Percentiles rank a stretch among this genome's conserved stretches.
Conservation (phyloP, 108 stramenopile genomes). For the Discostella pseudostelligera region DNA sequence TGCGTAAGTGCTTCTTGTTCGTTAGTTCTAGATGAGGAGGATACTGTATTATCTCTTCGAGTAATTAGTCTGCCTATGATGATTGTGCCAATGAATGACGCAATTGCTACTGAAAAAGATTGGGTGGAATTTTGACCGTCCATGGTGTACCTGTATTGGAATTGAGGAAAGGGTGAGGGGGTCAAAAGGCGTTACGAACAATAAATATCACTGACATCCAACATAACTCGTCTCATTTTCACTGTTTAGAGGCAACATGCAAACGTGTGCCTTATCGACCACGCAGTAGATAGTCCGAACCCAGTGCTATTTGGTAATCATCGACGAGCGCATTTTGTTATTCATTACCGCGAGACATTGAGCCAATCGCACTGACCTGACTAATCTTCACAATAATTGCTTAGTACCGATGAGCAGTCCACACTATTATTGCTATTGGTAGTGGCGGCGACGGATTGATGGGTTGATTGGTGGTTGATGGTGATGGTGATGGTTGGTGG, state of each 20-base stretch:
- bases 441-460: too few relatives aligned
- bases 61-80: slow-evolving; percentile 3
- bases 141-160: neutral
- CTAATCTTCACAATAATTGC: too few relatives aligned
- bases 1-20: neutral
- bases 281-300: slow-evolving; percentile 55
- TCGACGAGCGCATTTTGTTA: slow-evolving; percentile 22
- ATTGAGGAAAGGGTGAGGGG: too few relatives aligned
- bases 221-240: slow-evolving; percentile 28
- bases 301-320: slow-evolving; percentile 53
- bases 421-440: too few relatives aligned
- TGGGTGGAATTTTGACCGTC: neutral
- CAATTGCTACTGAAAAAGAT: neutral
- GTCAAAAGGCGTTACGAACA: neutral
- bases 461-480: too few relatives aligned
- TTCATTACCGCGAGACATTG: too few relatives aligned
- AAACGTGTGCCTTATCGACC: slow-evolving; percentile 52
- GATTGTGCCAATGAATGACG: slow-evolving; percentile 4
- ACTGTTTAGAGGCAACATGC: slow-evolving; percentile 46
- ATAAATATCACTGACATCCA: neutral
- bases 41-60: neutral
- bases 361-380: too few relatives aligned
- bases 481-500: too few relatives aligned
- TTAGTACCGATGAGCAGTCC: too few relatives aligned
- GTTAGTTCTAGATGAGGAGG: neutral